Evolutionary conservation across 2,329 filamentous ascomycete species (phyloP).

Genomic region (Plectosphaerella cucumerina): DNA sequence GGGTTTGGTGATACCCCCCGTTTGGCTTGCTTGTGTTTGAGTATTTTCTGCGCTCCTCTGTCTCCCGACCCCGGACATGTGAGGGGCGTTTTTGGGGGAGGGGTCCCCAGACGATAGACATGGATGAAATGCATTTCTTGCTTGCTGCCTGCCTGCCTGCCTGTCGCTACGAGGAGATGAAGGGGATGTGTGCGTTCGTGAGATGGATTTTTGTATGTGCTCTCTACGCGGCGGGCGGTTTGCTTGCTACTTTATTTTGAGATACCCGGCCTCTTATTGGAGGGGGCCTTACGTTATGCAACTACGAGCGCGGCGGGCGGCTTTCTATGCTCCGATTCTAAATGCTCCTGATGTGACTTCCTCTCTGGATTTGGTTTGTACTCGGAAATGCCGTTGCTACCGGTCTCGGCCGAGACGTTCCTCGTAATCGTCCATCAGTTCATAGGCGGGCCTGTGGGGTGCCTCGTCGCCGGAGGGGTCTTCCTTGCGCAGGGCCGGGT

Average conservation of each 20-base stretch:
- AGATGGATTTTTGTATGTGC: not conserved
- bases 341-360: not conserved
- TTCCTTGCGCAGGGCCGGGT: slow-evolving; percentile 62
- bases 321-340: not conserved
- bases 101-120: slow-evolving; percentile 1
- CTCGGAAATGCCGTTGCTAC: no score
- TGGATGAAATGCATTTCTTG: slow-evolving; percentile 1
- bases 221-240: no score
- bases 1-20: slow-evolving; percentile 12
- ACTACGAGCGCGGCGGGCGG: no score
- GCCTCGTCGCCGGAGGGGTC: slow-evolving; percentile 23
- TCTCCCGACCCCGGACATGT: not conserved
- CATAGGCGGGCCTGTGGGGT: slow-evolving; percentile 68
- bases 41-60: not conserved
- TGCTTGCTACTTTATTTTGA: not conserved
- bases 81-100: not conserved
- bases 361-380: not conserved
- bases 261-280: no score
- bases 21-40: slow-evolving; percentile 3
- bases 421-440: slow-evolving; percentile 68
- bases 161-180: no score
- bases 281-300: not conserved
- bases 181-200: not conserved
- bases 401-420: slow-evolving; percentile 73
- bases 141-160: not conserved